Base-by-base conservation (phyloP, 2,329 filamentous ascomycete species). In the Rachicladosporium sp. region DNA sequence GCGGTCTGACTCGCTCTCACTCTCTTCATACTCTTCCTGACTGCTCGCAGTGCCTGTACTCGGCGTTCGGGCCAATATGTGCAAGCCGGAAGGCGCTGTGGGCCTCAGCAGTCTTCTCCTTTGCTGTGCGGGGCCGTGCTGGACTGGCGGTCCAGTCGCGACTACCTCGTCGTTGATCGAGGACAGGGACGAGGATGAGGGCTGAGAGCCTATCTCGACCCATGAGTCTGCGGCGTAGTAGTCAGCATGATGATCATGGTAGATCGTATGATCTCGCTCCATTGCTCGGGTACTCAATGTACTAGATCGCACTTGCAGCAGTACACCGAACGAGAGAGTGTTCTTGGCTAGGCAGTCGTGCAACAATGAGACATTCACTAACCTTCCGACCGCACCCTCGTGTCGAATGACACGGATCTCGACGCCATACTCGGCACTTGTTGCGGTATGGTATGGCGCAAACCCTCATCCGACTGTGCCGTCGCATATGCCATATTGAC, bases 1-100 rank as follows among this genome's bases (percentile, higher is more conserved):
- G 40, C 72, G 74, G 52, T 94, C 88, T 32, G 87, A 86, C 46
- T 94, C 88, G 61, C 74, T 93, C 59, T 93, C 87, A 46, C 82
- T 93, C 66, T 94, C 87, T 29, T 93, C 86, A 53, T 93, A 93
- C 64, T 94, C 88, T 51, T 94, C 88, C 58, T 94, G 86, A 54
- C 88, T 93, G 61, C 86, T 93, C 4, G 50, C 49, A 37, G 64
- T 66, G 9, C 65, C 67, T 32, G 58, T 53, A 43, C 65, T 70
- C 21, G 61, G 56, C 10, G 71, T 63, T 31, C 65, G 63, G 33
- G 57, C 58, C 6, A 60, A 55, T 40, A 64, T 65, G 40, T 60
- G 55, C 38, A 64, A 53, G 43, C 61, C 57, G 23, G 61, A 57
- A 34, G 60, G 61, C 49, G 54, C 63, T 56, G 58, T 61, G 49